phyloP scores from a whole-genome alignment of 805 yeast genomes.

The Yueomyces sinensis region DNA sequence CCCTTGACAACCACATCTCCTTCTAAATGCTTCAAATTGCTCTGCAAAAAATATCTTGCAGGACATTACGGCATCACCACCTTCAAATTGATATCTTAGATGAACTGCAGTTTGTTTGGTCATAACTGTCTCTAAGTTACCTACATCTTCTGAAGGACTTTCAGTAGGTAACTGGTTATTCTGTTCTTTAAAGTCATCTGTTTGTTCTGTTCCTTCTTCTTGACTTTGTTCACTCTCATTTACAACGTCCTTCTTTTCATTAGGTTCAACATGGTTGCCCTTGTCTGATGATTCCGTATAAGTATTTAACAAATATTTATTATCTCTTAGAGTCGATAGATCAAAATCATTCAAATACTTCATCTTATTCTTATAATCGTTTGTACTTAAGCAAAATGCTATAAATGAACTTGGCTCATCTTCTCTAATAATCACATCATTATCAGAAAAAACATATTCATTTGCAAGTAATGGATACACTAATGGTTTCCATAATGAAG shows the following conservation, averaged over 20 bases:
- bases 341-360: conserved; percentile 11
- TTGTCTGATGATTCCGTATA: not conserved
- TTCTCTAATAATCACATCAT: conserved; percentile 85
- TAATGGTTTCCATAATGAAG: conserved; percentile 88
- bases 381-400: conserved; percentile 80
- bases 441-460: conserved; percentile 89
- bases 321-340: too few relatives aligned
- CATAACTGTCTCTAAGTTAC: conserved; percentile 52
- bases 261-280: not conserved
- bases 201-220: not conserved
- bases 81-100: conserved; percentile 81
- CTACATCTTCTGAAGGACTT: conserved; percentile 7
- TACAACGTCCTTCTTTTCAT: not conserved
- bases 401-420: conserved; percentile 93
- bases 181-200: not conserved
- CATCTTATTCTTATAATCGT: conserved; percentile 65
- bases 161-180: not conserved
- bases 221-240: not conserved
- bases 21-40: conserved; percentile 88
- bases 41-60: conserved; percentile 94
- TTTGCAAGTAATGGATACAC: conserved; percentile 64
- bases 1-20: conserved; percentile 65
- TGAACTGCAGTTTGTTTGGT: conserved; percentile 78
- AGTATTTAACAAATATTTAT: not conserved
- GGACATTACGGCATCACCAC: conserved; percentile 67